Conservation (phyloP, 106 monocot species). For the Narthecium ossifragum region DNA sequence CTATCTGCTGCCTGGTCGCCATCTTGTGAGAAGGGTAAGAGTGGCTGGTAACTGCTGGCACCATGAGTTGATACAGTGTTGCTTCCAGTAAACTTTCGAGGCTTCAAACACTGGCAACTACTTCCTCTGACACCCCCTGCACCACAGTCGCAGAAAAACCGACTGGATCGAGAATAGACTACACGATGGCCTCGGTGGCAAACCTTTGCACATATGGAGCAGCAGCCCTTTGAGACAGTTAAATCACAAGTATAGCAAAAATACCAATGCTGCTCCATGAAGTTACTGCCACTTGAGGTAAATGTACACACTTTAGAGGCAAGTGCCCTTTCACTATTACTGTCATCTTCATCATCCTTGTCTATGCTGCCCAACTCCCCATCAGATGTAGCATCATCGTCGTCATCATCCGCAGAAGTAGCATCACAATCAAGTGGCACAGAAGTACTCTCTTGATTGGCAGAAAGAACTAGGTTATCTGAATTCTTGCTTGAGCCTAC, state of each 20-base stretch:
- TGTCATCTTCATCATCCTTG: conserved; percentile 89
- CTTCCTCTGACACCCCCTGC: conserved; percentile 96
- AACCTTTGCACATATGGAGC: conserved; percentile 94
- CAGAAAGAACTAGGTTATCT: conserved; percentile 51
- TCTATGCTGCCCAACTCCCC: conserved; percentile 87
- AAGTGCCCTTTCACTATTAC: conserved; percentile 73
- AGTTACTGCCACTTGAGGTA: conserved; percentile 97
- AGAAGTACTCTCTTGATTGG: conserved; percentile 44
- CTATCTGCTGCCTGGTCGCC: conserved; percentile 61
- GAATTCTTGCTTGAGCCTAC: conserved; percentile 47
- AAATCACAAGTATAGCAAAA: conserved; percentile 99
- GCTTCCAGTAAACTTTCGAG: conserved; percentile 61
- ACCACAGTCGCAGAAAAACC: conserved; percentile 99
- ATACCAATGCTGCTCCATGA: conserved; percentile 99
- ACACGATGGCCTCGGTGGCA: conserved; percentile 97
- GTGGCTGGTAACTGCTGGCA: conserved; percentile 39
- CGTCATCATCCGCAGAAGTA: conserved; percentile 92
- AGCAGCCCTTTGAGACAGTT: conserved; percentile 94
- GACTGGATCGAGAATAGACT: conserved; percentile 96
- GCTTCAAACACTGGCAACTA: conserved; percentile 89
- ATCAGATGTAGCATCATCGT: conserved; percentile 97
- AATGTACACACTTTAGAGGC: conserved; percentile 98
- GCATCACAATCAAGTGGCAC: conserved; percentile 71
- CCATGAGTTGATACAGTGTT: conserved; percentile 24
- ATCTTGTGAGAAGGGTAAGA: conserved; percentile 63